Conservation (phyloP, 768 basidiomycete species). For the Boletales sp. region DNA sequence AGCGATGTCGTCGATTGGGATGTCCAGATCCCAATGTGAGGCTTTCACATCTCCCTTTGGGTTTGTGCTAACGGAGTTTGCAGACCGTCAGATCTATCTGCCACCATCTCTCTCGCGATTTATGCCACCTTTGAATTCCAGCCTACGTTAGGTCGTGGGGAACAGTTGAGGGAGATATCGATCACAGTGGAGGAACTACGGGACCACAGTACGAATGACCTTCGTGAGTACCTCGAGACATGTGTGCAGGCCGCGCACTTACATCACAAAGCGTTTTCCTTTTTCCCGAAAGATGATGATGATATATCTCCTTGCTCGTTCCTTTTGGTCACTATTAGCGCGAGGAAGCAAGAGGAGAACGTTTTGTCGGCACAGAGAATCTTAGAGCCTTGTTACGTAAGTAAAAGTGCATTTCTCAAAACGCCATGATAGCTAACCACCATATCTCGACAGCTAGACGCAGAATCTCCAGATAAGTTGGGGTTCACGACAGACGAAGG, state of each 20-base stretch:
- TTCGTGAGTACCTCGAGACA: background rate
- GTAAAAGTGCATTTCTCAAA: too few relatives aligned
- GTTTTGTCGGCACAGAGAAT: too few relatives aligned
- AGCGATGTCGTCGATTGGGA: background rate
- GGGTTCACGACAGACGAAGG: too few relatives aligned
- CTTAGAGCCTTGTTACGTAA: too few relatives aligned
- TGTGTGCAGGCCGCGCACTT: background rate
- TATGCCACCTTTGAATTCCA: background rate
- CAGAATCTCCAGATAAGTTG: too few relatives aligned
- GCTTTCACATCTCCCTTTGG: background rate
- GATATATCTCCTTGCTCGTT: background rate
- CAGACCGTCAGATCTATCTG: background rate
- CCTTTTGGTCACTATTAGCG: background rate
- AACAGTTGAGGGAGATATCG: background rate
- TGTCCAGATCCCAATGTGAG: slow-evolving; percentile 2
- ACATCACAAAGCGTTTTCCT: background rate
- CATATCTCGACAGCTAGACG: too few relatives aligned
- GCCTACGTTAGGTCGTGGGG: background rate
- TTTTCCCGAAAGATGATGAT: background rate
- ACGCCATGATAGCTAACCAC: too few relatives aligned
- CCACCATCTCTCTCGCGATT: background rate
- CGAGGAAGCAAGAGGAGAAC: too few relatives aligned
- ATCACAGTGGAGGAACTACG: background rate
- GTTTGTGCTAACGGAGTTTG: background rate
- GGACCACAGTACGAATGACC: background rate